A percentile compares a stretch with the other conserved stretches of the same genome.
Evolutionary conservation across 371 early-diverging fungal species (phyloP).

Genomic region (Rhizopus stolonifer): DNA sequence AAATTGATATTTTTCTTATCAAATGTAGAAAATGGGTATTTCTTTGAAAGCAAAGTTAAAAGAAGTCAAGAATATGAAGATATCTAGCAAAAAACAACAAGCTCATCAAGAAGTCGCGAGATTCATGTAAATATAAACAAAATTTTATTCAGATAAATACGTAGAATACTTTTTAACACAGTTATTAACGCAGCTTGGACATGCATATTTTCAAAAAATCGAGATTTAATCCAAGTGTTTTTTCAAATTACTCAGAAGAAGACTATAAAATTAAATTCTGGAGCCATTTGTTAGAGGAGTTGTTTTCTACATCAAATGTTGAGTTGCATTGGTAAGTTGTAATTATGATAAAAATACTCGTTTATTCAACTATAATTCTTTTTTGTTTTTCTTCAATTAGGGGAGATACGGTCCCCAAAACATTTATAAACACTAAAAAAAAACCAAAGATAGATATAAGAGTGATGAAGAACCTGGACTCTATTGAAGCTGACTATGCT

Average conservation of each 20-base stretch:
- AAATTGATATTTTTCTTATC: too few species aligned
- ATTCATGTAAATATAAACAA: too few species aligned
- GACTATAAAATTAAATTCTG: constrained; percentile 11
- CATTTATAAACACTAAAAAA: background rate
- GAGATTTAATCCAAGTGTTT: constrained; percentile 3
- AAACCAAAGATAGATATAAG: constrained; percentile 17
- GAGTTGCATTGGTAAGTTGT: constrained; percentile 13
- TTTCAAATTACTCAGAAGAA: constrained; percentile 9
- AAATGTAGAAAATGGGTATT: too few species aligned
- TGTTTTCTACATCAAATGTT: background rate
- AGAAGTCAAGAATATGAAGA: background rate
- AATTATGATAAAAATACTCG: background rate
- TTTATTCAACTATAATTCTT: constrained; percentile 1
- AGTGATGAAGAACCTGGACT: constrained; percentile 3
- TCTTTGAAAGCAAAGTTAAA: too few species aligned
- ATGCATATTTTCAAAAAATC: constrained; percentile 8
- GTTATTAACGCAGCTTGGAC: background rate
- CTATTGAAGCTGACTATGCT: constrained; percentile 2
- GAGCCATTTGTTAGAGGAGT: background rate
- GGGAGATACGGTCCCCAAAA: constrained; percentile 15
- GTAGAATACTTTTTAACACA: too few species aligned
- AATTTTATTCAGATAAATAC: too few species aligned
- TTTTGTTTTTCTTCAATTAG: constrained; percentile 4
- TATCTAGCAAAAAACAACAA: background rate
- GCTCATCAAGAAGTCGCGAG: too few species aligned